These are phyloP conservation scores for Fusarium sp. DNA, from an alignment of 2,329 filamentous ascomycete genomes.

Conservation along the genomic window DNA sequence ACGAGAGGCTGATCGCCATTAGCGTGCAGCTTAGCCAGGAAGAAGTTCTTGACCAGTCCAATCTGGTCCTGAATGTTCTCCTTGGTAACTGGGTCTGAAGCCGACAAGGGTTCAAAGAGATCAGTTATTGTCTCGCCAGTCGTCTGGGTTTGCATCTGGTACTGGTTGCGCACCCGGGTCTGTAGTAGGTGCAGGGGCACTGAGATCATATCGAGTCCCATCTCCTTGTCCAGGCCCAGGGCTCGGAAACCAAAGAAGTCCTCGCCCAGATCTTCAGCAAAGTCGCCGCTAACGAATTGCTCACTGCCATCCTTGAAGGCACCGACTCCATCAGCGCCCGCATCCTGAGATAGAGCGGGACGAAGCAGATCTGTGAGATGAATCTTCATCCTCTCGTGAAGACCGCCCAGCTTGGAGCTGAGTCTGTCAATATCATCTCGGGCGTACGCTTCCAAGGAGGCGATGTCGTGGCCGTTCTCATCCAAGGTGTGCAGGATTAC, in stretches of 20 bases:
- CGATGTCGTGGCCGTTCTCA: conserved; percentile 83
- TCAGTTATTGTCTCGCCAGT: conserved; percentile 64
- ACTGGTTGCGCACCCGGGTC: conserved; percentile 84
- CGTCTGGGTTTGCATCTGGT: conserved; percentile 76
- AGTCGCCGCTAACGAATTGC: conserved; percentile 95
- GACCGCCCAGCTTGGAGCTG: conserved; percentile 76
- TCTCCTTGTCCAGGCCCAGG: conserved; percentile 87
- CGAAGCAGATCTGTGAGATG: conserved; percentile 93
- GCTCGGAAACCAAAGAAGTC: conserved; percentile 99
- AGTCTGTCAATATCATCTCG: conserved; percentile 93
- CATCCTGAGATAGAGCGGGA: conserved; percentile 78
- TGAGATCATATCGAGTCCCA: conserved; percentile 84
- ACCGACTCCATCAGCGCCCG: conserved; percentile 81
- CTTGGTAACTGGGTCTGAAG: conserved; percentile 78
- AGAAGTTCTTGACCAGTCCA: conserved; percentile 89
- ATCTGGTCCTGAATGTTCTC: conserved; percentile 82
- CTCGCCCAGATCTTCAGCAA: conserved; percentile 96
- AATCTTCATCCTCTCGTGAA: conserved; percentile 94
- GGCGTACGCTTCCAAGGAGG: conserved; percentile 82
- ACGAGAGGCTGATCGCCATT: conserved; percentile 81
- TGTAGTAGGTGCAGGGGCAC: conserved; percentile 95
- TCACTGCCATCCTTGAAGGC: conserved; percentile 97
- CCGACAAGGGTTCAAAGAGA: conserved; percentile 71
- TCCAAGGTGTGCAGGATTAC: conserved; percentile 84
- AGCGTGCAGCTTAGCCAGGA: conserved; percentile 84